phyloP scores from a whole-genome alignment of 139 green algal species.

The Edaphochlamys debaryana region DNA sequence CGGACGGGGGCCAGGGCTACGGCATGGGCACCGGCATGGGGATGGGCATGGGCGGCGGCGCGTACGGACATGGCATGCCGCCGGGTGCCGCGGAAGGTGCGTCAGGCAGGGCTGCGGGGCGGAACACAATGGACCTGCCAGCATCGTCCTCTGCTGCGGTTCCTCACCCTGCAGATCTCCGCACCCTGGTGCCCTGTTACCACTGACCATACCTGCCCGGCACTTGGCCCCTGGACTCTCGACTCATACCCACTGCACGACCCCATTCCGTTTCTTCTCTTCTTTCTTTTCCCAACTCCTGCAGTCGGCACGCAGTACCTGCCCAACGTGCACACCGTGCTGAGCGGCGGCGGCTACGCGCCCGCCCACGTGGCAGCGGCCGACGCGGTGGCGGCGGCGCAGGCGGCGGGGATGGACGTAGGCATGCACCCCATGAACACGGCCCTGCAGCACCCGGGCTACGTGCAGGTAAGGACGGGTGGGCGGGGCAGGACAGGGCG shows the following conservation, averaged over 20 bases:
- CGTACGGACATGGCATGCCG: neutral
- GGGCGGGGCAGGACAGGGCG: too few species aligned
- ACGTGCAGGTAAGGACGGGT: neutral
- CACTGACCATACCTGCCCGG: too few species aligned
- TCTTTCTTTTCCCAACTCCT: too few species aligned
- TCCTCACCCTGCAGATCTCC: too few species aligned
- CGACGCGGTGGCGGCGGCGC: neutral
- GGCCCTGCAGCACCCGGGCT: neutral
- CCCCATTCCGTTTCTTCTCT: too few species aligned
- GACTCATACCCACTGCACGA: too few species aligned
- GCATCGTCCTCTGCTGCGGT: too few species aligned
- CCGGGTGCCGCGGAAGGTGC: neutral
- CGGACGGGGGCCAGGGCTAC: too few species aligned
- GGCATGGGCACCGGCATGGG: neutral
- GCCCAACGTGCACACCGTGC: conserved; percentile 20
- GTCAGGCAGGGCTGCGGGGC: too few species aligned
- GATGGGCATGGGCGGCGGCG: neutral
- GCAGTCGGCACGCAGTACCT: conserved; percentile 30
- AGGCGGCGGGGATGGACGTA: neutral
- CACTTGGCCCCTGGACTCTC: too few species aligned
- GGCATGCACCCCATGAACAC: neutral
- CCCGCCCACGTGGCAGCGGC: neutral
- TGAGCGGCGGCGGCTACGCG: neutral
- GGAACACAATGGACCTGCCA: too few species aligned
- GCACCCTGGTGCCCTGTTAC: too few species aligned